Evolutionary conservation across 2,329 filamentous ascomycete species (phyloP).

Genomic region (Ambrosiella xylebori): DNA sequence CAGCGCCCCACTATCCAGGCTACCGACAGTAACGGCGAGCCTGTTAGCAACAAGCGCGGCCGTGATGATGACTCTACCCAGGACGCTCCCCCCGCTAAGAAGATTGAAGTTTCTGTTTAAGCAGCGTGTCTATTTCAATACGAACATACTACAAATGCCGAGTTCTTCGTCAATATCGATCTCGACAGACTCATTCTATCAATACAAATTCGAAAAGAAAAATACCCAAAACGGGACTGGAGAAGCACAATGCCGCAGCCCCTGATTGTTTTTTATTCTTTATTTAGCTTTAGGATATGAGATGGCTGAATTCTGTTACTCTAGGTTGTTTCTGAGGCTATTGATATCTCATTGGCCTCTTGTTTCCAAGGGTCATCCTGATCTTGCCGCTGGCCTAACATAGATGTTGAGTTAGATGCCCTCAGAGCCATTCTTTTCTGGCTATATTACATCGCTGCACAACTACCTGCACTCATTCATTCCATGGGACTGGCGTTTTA

Average conservation of each 20-base stretch:
- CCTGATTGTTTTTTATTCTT: background rate
- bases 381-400: no score
- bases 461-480: constrained; percentile 8
- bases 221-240: constrained; percentile 4
- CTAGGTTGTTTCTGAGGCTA: no score
- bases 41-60: constrained; percentile 33
- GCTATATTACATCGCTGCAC: background rate
- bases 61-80: constrained; percentile 33
- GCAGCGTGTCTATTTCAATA: background rate
- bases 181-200: no score
- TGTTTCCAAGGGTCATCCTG: background rate
- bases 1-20: constrained; percentile 29
- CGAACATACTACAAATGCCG: no score
- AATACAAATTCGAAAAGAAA: background rate
- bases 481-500: constrained; percentile 12
- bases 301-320: background rate
- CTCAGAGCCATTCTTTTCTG: no score
- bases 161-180: no score
- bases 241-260: constrained; percentile 1
- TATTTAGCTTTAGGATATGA: background rate
- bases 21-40: constrained; percentile 24
- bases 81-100: constrained; percentile 37
- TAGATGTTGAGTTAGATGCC: no score
- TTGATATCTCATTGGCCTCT: background rate
- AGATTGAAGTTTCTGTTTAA: constrained; percentile 32